Base-by-base conservation (phyloP, 192 early-diverging fungal species). In the Entrophospora sp. region DNA sequence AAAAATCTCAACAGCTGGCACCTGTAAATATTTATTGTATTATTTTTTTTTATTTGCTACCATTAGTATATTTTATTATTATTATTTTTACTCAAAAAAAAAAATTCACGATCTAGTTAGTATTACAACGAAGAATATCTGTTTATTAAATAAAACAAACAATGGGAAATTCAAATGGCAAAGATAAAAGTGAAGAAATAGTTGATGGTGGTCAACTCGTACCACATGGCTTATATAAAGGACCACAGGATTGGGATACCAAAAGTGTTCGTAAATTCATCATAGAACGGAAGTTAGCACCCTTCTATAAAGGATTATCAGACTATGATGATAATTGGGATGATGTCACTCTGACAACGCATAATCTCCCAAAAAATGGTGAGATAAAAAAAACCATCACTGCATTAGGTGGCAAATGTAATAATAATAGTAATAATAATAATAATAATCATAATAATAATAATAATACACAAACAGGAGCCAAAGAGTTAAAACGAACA, bases 231-330 rank as follows among this genome's bases (percentile, higher is more conserved):
- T 78, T 91, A 5, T 91, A 91, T 69, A 77, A 74, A 18, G 76
- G 77, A 7, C 76, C 85, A 8, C 90, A 89, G 63, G 91, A 96
- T 70, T 96, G 82, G 71, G 89, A 95, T 72, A 68, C 68, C 25
- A 73, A 84, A 30, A 79, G 83, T 28, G 85, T 96, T 13, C 81
- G 84, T 46, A 74, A 82, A 8, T 69, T 94, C 58, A 95, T 96
- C 57, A 66, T 82, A 4, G 81, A 83, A 5, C 78, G 90, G 9
- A 83, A 83, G 51, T 61, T 96, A 49, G 83, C 90, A 14, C 94
- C 94, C 13, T 96, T 96, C 66, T 96, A 96, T 75, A 80, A 80
- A 52, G 94, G 94, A 40, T 72, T 86, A 7, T 77, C 86, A 36
- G 86, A 88, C 27, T 77, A 81, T 28, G 83, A 84, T 48, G 81